A percentile compares a stretch with the other conserved stretches of the same genome.
Conservation (phyloP, 352 stramenopile genomes). For the Phytophthora capsici region DNA sequence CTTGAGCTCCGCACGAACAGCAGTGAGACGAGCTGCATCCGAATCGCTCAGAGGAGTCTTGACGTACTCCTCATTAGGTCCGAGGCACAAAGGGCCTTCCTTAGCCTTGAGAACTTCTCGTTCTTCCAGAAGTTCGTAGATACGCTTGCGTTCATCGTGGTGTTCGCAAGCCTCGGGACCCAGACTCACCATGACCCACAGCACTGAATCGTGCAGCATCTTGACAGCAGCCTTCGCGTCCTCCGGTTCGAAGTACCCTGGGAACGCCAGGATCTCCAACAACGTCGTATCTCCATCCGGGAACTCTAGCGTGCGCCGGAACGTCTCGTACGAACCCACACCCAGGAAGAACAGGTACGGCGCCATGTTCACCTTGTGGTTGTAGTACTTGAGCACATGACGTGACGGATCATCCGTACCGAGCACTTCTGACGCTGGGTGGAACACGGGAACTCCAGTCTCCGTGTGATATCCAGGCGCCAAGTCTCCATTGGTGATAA, state of each 20-base stretch:
- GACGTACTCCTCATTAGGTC: conserved; percentile 57
- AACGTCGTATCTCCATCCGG: conserved; percentile 76
- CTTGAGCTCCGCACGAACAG: conserved; percentile 65
- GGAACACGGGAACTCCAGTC: conserved; percentile 66
- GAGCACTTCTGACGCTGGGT: conserved; percentile 58
- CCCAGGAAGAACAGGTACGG: conserved; percentile 85
- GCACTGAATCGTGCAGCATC: conserved; percentile 80
- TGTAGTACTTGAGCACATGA: conserved; percentile 82
- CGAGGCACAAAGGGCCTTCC: conserved; percentile 59
- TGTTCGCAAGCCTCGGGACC: conserved; percentile 74
- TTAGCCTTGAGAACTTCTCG: conserved; percentile 75
- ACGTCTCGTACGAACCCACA: conserved; percentile 81
- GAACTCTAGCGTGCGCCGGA: conserved; percentile 74
- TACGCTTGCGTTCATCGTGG: conserved; percentile 72
- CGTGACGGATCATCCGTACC: conserved; percentile 56
- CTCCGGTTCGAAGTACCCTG: conserved; percentile 66
- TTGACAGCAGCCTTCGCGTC: conserved; percentile 74
- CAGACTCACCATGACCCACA: conserved; percentile 78
- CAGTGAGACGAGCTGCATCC: conserved; percentile 52
- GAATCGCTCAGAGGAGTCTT: conserved; percentile 51
- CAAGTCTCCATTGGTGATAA: conserved; percentile 82
- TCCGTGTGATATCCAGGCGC: conserved; percentile 68
- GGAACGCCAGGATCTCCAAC: conserved; percentile 77
- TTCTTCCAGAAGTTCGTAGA: conserved; percentile 72
- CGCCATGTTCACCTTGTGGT: conserved; percentile 87